A percentile compares a stretch with the other conserved stretches of the same genome.
Conservation (phyloP, 345 rosid genomes). For the Kandelia obovata region DNA sequence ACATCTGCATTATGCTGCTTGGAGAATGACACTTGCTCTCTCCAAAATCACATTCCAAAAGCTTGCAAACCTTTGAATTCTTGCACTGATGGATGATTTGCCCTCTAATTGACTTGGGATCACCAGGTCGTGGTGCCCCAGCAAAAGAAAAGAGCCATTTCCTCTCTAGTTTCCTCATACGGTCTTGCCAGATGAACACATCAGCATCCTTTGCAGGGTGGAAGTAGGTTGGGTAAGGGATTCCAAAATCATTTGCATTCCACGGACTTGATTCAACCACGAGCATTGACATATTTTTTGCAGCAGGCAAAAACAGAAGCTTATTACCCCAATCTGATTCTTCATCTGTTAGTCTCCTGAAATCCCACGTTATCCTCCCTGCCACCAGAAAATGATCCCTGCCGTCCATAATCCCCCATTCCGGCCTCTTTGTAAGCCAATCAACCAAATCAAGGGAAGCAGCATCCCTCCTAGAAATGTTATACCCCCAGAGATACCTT, state of each 20-base stretch:
- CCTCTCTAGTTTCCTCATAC: constrained; percentile 77
- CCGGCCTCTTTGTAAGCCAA: constrained; percentile 81
- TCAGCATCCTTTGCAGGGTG: constrained; percentile 82
- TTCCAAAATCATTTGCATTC: constrained; percentile 88
- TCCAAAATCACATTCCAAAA: constrained; percentile 82
- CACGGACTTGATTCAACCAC: constrained; percentile 97
- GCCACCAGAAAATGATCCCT: constrained; percentile 90
- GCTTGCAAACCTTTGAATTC: constrained; percentile 49
- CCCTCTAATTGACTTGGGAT: constrained; percentile 73
- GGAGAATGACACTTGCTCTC: constrained; percentile 95
- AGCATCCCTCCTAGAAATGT: constrained; percentile 67
- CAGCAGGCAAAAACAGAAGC: constrained; percentile 80
- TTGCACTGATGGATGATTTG: constrained; percentile 76
- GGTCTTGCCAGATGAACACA: constrained; percentile 71
- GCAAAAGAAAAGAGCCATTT: constrained; percentile 97
- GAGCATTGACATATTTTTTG: constrained; percentile 88
- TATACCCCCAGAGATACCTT: constrained; percentile 76
- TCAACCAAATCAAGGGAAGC: constrained; percentile 79
- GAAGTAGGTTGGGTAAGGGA: constrained; percentile 84
- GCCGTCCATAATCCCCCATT: constrained; percentile 82
- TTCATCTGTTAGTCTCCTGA: constrained; percentile 67
- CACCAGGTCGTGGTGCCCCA: constrained; percentile 80
- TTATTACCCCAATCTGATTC: constrained; percentile 88
- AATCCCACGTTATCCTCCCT: constrained; percentile 93
- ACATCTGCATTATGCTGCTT: constrained; percentile 82